Evolutionary conservation across 2,329 filamentous ascomycete genomes (phyloP), one percentile per base, ranked within the genome.

Genomic region (Beauveria varroae): DNA sequence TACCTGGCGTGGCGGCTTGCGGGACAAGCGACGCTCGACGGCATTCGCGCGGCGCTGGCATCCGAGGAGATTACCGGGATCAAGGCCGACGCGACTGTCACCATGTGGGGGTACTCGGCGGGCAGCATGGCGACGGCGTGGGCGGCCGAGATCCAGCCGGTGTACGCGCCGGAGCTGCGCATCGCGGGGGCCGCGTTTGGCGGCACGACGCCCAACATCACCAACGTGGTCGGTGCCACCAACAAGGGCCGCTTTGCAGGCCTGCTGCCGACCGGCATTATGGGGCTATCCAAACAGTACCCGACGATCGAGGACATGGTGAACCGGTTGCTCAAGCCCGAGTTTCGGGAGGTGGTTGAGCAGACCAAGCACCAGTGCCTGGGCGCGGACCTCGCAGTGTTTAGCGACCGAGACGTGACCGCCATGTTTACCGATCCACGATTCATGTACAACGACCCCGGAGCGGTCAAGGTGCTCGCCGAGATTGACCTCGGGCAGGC

Each of bases 21-120:
- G 3, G 78, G 76, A 0, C 72, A 80, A 40, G 74, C 75, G 0
- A 76, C 73, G 20, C 69, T 80, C 18, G 75, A 81, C 64, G 73
- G 73, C 8, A 69, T 80, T n/a, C 75, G 78, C 28, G 78, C 77
- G 0, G 75, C 73, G 2, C 62, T 77, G 6, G 64, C 65, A 24
- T 71, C 64, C n/a, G 62, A 61, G 3, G 12, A 41, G 20, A 63
- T 65, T 8, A 69, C 75, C 5, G 68, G 70, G 2, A 66, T 79
- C 57, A 63, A 67, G 12, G 34, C 63, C 5, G 65, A 71, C n/a
- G 70, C 76, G 0, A 70, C 64, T 4, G 68, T 77, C 46, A 73
- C 76, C 5, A 68, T 83, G 58, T 84, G 80, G 80, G 69, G 69
- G 7, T 71, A 70, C 61, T 71, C 68, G 28, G 67, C 66, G 10